These are phyloP conservation scores for Phytophthora ramorum DNA, from an alignment of 352 stramenopile genomes.

Conservation along the genomic window DNA sequence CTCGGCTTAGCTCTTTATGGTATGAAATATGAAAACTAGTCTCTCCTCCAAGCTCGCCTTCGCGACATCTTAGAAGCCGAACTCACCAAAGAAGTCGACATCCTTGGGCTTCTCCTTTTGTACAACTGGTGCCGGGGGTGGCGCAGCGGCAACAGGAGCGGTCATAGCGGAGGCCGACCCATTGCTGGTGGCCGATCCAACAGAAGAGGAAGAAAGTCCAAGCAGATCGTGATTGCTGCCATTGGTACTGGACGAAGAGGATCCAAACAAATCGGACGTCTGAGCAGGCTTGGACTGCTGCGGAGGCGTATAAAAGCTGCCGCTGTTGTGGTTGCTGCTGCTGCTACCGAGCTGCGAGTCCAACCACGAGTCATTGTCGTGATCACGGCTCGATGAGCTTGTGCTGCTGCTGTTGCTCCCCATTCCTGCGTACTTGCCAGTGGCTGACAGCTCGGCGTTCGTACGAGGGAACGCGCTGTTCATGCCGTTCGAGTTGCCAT, in stretches of 20 bases:
- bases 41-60: background rate
- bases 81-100: conserved; percentile 88
- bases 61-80: conserved; percentile 64
- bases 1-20: conserved; percentile 36
- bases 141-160: conserved; percentile 23
- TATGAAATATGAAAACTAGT: conserved; percentile 18
- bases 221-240: conserved; percentile 37
- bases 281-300: conserved; percentile 39
- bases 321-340: conserved; percentile 19
- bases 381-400: conserved; percentile 43
- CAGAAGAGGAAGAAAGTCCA: conserved; percentile 27
- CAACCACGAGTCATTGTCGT: conserved; percentile 79
- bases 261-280: conserved; percentile 56
- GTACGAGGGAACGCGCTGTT: conserved; percentile 58
- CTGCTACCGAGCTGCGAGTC: conserved; percentile 55
- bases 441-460: conserved; percentile 61
- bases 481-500: conserved; percentile 26
- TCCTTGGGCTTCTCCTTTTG: conserved; percentile 59
- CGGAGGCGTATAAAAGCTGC: conserved; percentile 25
- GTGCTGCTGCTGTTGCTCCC: conserved; percentile 42
- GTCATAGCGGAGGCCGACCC: conserved; percentile 22
- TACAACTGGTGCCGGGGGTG: conserved; percentile 42
- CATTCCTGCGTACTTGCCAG: conserved; percentile 71
- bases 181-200: conserved; percentile 31
- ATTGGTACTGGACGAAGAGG: conserved; percentile 46